Evolutionary conservation across 1,139 yeast genomes (phyloP), one percentile per base, ranked within the genome.

Genomic region (Hyphopichia burtonii): DNA sequence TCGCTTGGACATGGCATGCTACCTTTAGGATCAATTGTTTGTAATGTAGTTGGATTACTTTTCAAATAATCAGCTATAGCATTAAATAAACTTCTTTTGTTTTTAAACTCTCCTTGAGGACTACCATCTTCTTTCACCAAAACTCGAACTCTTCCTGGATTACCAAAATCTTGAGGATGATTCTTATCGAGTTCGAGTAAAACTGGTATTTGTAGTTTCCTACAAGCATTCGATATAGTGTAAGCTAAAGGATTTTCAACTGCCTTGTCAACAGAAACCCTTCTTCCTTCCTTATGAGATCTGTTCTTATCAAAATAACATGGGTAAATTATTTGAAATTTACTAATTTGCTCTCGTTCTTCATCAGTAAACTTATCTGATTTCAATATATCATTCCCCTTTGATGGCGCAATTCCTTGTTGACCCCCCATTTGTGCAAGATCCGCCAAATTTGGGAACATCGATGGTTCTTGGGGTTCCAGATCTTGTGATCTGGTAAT

Each of bases 91-190:
- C 79, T 82, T 52, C 95, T 79, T 61, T 91, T 91, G 52, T 78
- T 82, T 37, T 66, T 64, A 48, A 72, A 63, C 27, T 61, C 50
- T 44, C 71, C 71, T 10, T 56, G 60, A 3, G 64, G 56, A 23
- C 67, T 60, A 38, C 65, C 66, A 27, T 71, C 62, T 45, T 75
- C 75, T 54, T 80, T 83, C 33, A 86, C 53, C 38, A 81, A 67
- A 17, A 90, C 86, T 52, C 96, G 78, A 31, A 93, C 93, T 54
- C 98, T 77, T 12, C 99, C 99, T 1, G 97, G 95, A 59, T 93
- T 93, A 47, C 98, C 96, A 77, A 86, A 93, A 66, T 93, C 99
- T 61, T 90, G 96, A 10, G 99, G 99, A 64, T 93, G 99, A 3
- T 86, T 67, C 65, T 90, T 93, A 48, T 86, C 89, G 48, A 93